Evolutionary conservation across 2,329 filamentous ascomycete genomes (phyloP), one percentile per base, ranked within the genome.

Genomic region (Ophiosphaerella korrae): DNA sequence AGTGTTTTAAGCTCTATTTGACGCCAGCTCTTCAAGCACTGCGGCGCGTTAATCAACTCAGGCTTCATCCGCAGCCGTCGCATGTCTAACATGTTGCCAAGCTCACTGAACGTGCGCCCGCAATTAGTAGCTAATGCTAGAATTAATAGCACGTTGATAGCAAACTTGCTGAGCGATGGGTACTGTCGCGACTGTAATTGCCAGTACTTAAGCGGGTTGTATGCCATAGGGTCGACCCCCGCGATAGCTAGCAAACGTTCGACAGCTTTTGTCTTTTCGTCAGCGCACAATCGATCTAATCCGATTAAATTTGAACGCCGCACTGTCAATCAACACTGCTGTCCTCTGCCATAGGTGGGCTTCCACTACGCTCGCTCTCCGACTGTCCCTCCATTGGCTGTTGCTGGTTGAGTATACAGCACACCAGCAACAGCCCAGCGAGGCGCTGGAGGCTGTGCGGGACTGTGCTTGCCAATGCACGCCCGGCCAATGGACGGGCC

Each of bases 11-110:
- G 16, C 5, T 21, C 35, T 31, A 46, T 31, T 12, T 26, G 21
- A 18, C 33, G 31, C 44, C 35, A 46, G n/a, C 44, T 33, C 24
- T 46, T 46, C n/a, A 46, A 40, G 35, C 34, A 39, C 36, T 46
- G 44, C 36, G 39, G 29, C 14, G 44, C 44, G 16, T n/a, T 36
- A 14, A 46, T 39, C 35, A 46, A 40, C 44, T 46, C 35, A 18
- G 26, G 18, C 29, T 42, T 42, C n/a, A 42, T 42, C 40, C 29
- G 29, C 23, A 46, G 35, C 7, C 35, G 31, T 21, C 35, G 35
- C 23, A 34, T 40, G 44, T 12, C 35, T 12, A 38, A 16, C 35
- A 38, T 38, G 12, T 38, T 14, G 7, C 35, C 35, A 38, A 38
- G 35, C 35, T 38, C 35, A 14, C 35, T 38, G 16, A 38, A 38